phyloP scores from a whole-genome alignment of 2,329 filamentous ascomycete species.

The Curvularia lunata region DNA sequence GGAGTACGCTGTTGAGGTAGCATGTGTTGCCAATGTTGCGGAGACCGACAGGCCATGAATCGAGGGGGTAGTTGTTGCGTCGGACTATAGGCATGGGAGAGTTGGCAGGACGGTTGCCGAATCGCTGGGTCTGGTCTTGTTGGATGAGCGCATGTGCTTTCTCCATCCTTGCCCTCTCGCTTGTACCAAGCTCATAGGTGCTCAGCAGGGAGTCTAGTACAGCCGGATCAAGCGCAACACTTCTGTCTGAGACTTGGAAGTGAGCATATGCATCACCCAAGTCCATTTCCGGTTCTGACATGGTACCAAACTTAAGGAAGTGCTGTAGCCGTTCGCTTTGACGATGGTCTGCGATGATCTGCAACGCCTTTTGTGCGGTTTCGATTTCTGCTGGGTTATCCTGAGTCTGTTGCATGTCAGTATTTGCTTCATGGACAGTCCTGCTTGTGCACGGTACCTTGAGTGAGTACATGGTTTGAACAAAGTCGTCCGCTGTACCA shows the following conservation, averaged over 20 bases:
- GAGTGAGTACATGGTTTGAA: constrained; percentile 62
- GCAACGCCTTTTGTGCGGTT: constrained; percentile 61
- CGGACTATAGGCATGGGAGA: constrained; percentile 23
- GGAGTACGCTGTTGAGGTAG: constrained; percentile 94
- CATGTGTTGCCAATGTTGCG: constrained; percentile 97
- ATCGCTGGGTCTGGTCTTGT: constrained; percentile 37
- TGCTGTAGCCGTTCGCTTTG: constrained; percentile 61
- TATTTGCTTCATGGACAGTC: not conserved
- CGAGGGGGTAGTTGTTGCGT: constrained; percentile 42
- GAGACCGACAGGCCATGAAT: constrained; percentile 78
- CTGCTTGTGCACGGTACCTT: constrained; percentile 53
- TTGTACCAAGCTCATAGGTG: constrained; percentile 53
- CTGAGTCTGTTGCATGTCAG: constrained; percentile 49
- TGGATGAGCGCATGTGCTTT: constrained; percentile 57
- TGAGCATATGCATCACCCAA: constrained; percentile 47
- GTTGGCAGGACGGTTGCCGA: constrained; percentile 22
- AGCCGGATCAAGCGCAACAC: constrained; percentile 57
- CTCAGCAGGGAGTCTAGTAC: constrained; percentile 38
- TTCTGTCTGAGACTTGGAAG: constrained; percentile 58
- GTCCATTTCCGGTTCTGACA: constrained; percentile 61
- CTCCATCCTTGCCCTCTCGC: constrained; percentile 54
- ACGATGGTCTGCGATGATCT: constrained; percentile 64
- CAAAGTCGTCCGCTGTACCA: constrained; percentile 61
- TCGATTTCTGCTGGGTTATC: constrained; percentile 60
- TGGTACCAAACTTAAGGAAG: constrained; percentile 61